Base-by-base conservation (phyloP, 2,329 filamentous ascomycete species). In the Alternaria brassicae region DNA sequence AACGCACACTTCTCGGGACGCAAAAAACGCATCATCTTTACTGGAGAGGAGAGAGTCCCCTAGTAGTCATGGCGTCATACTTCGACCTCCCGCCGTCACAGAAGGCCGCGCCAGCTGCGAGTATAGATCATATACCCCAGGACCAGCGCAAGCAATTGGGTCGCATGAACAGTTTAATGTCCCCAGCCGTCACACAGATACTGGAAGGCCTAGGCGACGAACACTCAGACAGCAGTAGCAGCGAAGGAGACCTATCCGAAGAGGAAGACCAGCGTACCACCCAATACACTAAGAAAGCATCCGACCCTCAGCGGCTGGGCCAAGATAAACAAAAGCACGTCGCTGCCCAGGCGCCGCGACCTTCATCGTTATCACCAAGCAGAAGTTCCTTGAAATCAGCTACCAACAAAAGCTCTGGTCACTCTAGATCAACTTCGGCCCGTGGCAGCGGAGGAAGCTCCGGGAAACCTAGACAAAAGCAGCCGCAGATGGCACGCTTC, bases 51-150 rank as follows among this genome's bases (percentile, higher is more conserved):
- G 37, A 60, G 45, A 17, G 41, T 27, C 27, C 27, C 19, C 28
- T 2, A 51, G 30, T 59, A 56, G 53, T 63, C 62, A 71, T 75
- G 72, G 67, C 72, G 70, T 77, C 74, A 73, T 77, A 77, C 58
- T 77, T 76, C 41, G 74, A 77, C 25, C 60, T 67, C 36, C 68
- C 66, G 45, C 60, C 63, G 44, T 58, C 63, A 19, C 66, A 70
- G 59, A 55, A 67, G 52, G 62, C 59, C 44, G 50, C 60, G 47
- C 52, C 60, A 17, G 58, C 67, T 53, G 48, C 60, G 36, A 58
- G 34, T 50, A 56, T 61, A 52, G 53, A 63, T 21, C 42, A 51
- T 9, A 15, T 68, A 19, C 60, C 65, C 25, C 55, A 68, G 28
- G 58, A 65, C 34, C 48, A 69, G 52, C 53, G 53, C 15, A 67